These are phyloP conservation scores for Claviceps sp. DNA, from an alignment of 2,329 filamentous ascomycete genomes.

Conservation along the genomic window DNA sequence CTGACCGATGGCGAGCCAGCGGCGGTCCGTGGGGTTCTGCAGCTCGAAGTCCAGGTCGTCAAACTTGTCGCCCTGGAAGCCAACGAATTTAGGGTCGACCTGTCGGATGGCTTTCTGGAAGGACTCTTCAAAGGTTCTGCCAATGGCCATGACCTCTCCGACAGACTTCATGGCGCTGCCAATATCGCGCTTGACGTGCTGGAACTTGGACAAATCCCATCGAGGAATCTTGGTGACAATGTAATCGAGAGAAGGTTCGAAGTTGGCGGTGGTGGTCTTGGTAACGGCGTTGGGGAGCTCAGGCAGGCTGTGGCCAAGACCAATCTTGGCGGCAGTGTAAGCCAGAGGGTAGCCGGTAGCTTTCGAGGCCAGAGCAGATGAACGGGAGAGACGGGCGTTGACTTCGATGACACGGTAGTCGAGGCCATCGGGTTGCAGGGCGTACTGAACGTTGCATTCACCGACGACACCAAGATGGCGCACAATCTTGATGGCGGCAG, in stretches of 20 bases:
- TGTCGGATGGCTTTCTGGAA: conserved; percentile 98
- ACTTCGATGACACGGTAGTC: conserved; percentile 99
- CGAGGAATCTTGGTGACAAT: conserved; percentile 97
- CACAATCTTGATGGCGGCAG: conserved; percentile 95
- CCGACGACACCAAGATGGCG: conserved; percentile 93
- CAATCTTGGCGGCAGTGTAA: conserved; percentile 97
- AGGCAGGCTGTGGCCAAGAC: conserved; percentile 85
- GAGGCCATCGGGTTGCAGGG: conserved; percentile 86
- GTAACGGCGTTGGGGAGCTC: conserved; percentile 96
- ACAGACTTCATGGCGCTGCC: conserved; percentile 98
- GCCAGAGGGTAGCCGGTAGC: conserved; percentile 94
- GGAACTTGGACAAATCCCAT: conserved; percentile 98
- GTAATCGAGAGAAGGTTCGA: conserved; percentile 94
- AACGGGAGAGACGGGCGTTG: conserved; percentile 95
- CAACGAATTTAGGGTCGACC: conserved; percentile 82
- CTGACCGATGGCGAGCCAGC: conserved; percentile 94
- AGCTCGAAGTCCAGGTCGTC: conserved; percentile 84
- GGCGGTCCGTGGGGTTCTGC: conserved; percentile 84
- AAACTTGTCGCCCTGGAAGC: conserved; percentile 92
- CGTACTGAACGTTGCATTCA: conserved; percentile 98
- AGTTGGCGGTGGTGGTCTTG: conserved; percentile 97
- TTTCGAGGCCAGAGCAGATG: conserved; percentile 92
- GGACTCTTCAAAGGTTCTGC: conserved; percentile 94
- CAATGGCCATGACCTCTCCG: conserved; percentile 98
- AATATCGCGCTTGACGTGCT: conserved; percentile 95